These are phyloP conservation scores for Cystofilobasidium capitatum DNA, from an alignment of 768 basidiomycete species.

Conservation along the genomic window DNA sequence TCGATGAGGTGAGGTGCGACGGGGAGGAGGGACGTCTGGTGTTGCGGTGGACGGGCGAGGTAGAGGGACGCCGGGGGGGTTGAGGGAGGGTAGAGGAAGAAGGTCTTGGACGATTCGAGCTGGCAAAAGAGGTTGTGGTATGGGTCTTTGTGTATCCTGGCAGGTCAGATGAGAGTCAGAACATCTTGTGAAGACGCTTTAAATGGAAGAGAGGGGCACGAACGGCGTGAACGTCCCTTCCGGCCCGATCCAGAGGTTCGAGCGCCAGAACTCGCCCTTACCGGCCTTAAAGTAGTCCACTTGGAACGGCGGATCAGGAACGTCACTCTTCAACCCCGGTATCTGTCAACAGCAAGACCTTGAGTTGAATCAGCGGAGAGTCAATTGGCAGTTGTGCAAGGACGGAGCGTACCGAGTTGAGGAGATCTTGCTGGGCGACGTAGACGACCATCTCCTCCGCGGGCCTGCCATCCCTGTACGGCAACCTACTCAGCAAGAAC, in stretches of 20 bases:
- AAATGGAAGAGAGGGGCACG: not conserved
- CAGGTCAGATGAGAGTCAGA: not conserved
- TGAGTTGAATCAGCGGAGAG: too few relatives aligned
- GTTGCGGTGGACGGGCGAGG: slow-evolving; percentile 22
- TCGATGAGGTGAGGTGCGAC: slow-evolving; percentile 3
- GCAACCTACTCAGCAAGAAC: slow-evolving; percentile 7
- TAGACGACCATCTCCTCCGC: not conserved
- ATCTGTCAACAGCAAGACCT: not conserved
- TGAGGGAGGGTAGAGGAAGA: slow-evolving; percentile 17
- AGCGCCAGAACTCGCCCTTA: slow-evolving; percentile 16
- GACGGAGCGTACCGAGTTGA: not conserved
- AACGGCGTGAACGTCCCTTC: slow-evolving; percentile 22
- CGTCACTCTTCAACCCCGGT: slow-evolving; percentile 6
- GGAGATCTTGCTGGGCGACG: slow-evolving; percentile 16
- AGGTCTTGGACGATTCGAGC: slow-evolving; percentile 1
- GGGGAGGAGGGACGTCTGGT: slow-evolving; percentile 19
- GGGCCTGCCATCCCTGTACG: not conserved
- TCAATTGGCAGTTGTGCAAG: not conserved
- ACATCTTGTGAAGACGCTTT: not conserved
- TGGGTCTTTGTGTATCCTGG: slow-evolving; percentile 19
- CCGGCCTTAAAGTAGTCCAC: not conserved
- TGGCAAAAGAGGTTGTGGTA: slow-evolving; percentile 19
- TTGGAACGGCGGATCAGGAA: not conserved
- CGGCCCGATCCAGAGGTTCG: slow-evolving; percentile 22
- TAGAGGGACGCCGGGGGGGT: not conserved